Evolutionary conservation across 2,329 filamentous ascomycete species (phyloP).

Genomic region (Pyrenophora graminea): DNA sequence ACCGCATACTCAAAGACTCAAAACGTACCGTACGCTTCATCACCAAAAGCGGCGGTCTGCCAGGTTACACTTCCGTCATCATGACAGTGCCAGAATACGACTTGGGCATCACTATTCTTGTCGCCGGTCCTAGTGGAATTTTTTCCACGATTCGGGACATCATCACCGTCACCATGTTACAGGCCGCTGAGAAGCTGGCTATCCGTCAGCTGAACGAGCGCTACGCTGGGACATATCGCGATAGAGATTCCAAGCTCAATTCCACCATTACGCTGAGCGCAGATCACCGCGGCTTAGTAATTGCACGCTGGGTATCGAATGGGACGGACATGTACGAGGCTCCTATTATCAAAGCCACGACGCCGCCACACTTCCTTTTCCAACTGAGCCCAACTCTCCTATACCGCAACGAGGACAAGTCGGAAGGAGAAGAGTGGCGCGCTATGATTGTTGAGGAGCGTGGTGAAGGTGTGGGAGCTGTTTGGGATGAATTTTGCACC

Average conservation of each 20-base stretch:
- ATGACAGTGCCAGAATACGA: slow-evolving; percentile 51
- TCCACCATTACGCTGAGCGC: slow-evolving; percentile 32
- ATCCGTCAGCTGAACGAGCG: slow-evolving; percentile 30
- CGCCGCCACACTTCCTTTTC: slow-evolving; percentile 18
- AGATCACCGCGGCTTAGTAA: slow-evolving; percentile 35
- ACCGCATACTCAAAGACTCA: slow-evolving; percentile 44
- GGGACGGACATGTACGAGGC: slow-evolving; percentile 29
- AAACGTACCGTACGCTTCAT: slow-evolving; percentile 49
- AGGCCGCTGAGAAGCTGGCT: slow-evolving; percentile 41
- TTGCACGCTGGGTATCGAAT: slow-evolving; percentile 38
- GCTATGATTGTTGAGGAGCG: slow-evolving; percentile 24
- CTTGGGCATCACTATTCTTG: slow-evolving; percentile 50
- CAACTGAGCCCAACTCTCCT: slow-evolving; percentile 37
- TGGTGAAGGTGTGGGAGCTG: slow-evolving; percentile 4
- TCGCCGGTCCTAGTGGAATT: slow-evolving; percentile 27
- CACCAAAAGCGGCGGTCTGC: slow-evolving; percentile 52
- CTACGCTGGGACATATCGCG: slow-evolving; percentile 36
- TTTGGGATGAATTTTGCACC: slow-evolving; percentile 47
- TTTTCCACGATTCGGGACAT: slow-evolving; percentile 33
- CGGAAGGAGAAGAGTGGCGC: slow-evolving; percentile 45
- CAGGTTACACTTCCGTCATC: slow-evolving; percentile 50
- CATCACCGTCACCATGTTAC: slow-evolving; percentile 36
- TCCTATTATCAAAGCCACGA: background rate
- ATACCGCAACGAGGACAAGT: slow-evolving; percentile 29
- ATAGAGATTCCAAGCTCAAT: slow-evolving; percentile 27